These are phyloP conservation scores for Colletotrichum orchidophilum DNA, from an alignment of 2,329 filamentous ascomycete genomes.

Conservation along the genomic window DNA sequence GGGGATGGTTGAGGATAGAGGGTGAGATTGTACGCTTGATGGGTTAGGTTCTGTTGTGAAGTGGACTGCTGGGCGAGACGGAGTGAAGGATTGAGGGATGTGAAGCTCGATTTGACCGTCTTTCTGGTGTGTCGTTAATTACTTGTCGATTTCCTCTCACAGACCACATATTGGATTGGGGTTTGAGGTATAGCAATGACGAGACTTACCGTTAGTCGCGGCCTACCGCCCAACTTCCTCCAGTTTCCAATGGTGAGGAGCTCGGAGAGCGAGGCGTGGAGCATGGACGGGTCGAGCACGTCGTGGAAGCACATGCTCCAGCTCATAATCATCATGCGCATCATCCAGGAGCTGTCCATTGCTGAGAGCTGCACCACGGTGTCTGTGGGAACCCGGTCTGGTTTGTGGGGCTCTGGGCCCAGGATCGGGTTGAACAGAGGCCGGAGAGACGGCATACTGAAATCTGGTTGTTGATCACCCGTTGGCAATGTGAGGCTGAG, in stretches of 20 bases:
- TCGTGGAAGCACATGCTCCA: conserved; percentile 55
- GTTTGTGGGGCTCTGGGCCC: conserved; percentile 6
- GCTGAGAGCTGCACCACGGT: conserved; percentile 40
- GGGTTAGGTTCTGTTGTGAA: conserved; percentile 17
- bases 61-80: conserved; percentile 24
- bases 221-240: conserved; percentile 55
- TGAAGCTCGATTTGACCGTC: conserved; percentile 22
- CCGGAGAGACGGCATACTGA: conserved; percentile 4
- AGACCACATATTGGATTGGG: neutral
- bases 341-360: conserved; percentile 43
- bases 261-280: conserved; percentile 46
- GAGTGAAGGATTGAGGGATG: conserved; percentile 13
- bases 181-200: too few relatives aligned
- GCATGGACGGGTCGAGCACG: conserved; percentile 52
- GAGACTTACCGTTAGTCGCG: conserved; percentile 47
- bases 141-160: neutral
- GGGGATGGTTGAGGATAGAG: conserved; percentile 18
- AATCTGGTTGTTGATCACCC: neutral
- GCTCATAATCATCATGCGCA: conserved; percentile 40
- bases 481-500: neutral
- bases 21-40: conserved; percentile 8
- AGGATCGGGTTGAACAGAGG: conserved; percentile 21
- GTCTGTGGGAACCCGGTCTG: conserved; percentile 7
- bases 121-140: neutral
- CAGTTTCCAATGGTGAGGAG: conserved; percentile 54